Evolutionary conservation across 1,139 yeast genomes (phyloP).

Genomic region (Pichia kudriavzevii): DNA sequence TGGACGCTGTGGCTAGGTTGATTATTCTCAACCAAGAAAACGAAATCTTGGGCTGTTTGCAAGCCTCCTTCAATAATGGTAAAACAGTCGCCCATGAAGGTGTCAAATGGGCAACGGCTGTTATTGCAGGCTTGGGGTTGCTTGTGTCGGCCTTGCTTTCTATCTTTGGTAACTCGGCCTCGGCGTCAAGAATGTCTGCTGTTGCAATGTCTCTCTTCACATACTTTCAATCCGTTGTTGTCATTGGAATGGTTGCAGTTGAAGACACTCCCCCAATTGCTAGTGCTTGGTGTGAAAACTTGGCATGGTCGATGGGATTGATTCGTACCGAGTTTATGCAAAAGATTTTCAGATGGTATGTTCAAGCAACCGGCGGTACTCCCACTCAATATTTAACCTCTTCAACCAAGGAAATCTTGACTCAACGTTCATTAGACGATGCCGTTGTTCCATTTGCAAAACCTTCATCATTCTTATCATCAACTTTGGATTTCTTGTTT

Average conservation of each 20-base stretch:
- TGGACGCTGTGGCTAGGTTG: conserved; percentile 64
- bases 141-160: conserved; percentile 61
- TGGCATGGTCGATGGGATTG: conserved; percentile 83
- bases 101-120: conserved; percentile 80
- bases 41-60: conserved; percentile 55
- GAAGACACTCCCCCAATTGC: conserved; percentile 75
- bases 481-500: background rate
- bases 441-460: too few relatives aligned
- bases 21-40: conserved; percentile 34
- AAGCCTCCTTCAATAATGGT: conserved; percentile 62
- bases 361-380: conserved; percentile 71
- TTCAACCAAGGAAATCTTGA: conserved; percentile 49
- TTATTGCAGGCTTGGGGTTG: conserved; percentile 70
- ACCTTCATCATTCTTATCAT: conserved; percentile 6
- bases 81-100: conserved; percentile 70
- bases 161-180: conserved; percentile 69
- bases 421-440: conserved; percentile 51
- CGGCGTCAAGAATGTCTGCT: conserved; percentile 72
- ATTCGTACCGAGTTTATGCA: conserved; percentile 66
- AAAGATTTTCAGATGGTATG: conserved; percentile 71
- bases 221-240: conserved; percentile 71
- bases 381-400: conserved; percentile 56
- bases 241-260: conserved; percentile 65
- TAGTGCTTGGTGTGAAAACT: conserved; percentile 70
- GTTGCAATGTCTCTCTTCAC: conserved; percentile 66